Base-by-base conservation (phyloP, 2,329 filamentous ascomycete species). In the Aspergillus latus region DNA sequence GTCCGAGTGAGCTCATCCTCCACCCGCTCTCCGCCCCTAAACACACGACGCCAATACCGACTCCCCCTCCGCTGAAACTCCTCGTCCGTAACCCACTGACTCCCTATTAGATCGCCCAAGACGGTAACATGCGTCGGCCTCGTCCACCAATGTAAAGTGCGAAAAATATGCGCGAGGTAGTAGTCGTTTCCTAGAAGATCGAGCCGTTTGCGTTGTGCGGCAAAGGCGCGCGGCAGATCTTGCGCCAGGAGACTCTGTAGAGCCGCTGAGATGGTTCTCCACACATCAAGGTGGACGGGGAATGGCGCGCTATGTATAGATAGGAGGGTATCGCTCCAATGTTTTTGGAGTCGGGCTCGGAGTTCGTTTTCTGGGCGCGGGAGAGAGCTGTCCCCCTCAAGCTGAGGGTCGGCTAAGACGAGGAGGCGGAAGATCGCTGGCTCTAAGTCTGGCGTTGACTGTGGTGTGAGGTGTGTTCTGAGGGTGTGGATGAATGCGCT, bases 121-220 rank as follows among this genome's bases (percentile, higher is more conserved):
- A 97, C 92, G 0, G 89, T 86, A 21, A 94, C 85, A 71, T 99
- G 94, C 0, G 90, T 95, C 7, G 94, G 94, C 13, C 80, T 77
- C 0, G 88, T 84, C 88, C 89, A 95, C 90, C 91, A 96, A 63
- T 84, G 82, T 49, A 96, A 74, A 0, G 86, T 89, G 13, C 90
- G 84, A 74, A 95, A 97, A 57, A 97, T 92, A 72, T 99, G 94
- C 16, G 89, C 90, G 32, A 99, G 83, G 73, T 97, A 99, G 68
- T 86, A 90, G 74, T 99, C 94, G 73, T 99, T 99, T 3, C 94
- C 94, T 67, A 92, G 84, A 1, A 97, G 83, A 73, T 99, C 94
- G 64, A 99, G 73, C 15, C 84, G 82, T 76, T 99, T 99, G 62
- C 90, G 84, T 49, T 82, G 77, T 1, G 86, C 87, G 63, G 86